These are phyloP conservation scores for Immersiella caudata DNA, from an alignment of 495 filamentous ascomycete genomes.

Conservation along the genomic window DNA sequence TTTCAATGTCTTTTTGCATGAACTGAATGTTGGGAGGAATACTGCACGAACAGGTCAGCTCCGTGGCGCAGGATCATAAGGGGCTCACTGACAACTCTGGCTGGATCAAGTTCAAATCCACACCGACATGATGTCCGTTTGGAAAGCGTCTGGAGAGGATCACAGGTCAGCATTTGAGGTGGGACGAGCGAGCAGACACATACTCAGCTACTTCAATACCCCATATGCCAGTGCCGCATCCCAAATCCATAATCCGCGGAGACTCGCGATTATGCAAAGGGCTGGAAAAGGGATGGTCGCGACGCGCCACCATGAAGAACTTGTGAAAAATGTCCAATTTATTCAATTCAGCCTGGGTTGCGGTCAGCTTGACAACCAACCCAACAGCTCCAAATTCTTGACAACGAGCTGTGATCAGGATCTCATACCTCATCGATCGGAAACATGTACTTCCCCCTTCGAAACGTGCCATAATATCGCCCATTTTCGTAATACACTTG, in stretches of 20 bases:
- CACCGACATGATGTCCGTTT: constrained; percentile 23
- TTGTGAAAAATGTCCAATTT: constrained; percentile 80
- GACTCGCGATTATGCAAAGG: constrained; percentile 46
- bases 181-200: constrained; percentile 34
- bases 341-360: constrained; percentile 64
- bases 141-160: constrained; percentile 28
- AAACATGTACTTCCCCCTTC: constrained; percentile 62
- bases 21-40: constrained; percentile 74
- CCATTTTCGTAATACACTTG: constrained; percentile 56
- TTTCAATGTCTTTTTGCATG: constrained; percentile 76
- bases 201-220: constrained; percentile 83
- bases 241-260: constrained; percentile 73
- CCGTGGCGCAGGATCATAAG: background rate
- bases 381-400: constrained; percentile 5
- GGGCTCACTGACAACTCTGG: constrained; percentile 61
- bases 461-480: constrained; percentile 58
- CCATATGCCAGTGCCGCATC: constrained; percentile 92
- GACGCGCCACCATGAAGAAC: constrained; percentile 68
- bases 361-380: background rate
- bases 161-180: constrained; percentile 1
- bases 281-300: constrained; percentile 57
- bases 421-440: constrained; percentile 62
- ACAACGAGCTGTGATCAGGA: background rate
- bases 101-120: constrained; percentile 78
- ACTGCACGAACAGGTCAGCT: constrained; percentile 42